phyloP scores from a whole-genome alignment of 768 basidiomycete species.

The Hydnomerulius pinastri region DNA sequence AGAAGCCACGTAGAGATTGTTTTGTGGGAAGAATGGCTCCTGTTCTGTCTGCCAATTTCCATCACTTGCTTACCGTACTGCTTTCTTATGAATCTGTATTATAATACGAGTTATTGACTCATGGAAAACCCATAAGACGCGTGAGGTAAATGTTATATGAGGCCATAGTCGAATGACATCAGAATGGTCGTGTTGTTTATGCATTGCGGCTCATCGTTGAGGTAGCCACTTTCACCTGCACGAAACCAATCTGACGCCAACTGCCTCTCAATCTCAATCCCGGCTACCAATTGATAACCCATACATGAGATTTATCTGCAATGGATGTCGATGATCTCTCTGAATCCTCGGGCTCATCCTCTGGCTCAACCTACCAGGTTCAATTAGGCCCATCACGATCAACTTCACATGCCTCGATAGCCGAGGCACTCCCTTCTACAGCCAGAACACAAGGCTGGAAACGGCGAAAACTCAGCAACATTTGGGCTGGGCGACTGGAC shows the following conservation, averaged over 20 bases:
- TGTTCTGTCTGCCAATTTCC: neutral
- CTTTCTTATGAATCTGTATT: neutral
- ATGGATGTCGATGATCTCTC: conserved; percentile 15
- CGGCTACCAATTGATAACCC: too few relatives aligned
- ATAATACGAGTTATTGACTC: neutral
- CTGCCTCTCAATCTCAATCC: too few relatives aligned
- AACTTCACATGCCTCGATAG: neutral
- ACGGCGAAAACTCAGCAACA: conserved; percentile 22
- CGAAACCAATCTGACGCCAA: too few relatives aligned
- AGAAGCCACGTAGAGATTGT: neutral
- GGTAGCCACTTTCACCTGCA: too few relatives aligned
- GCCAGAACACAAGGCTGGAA: conserved; percentile 25
- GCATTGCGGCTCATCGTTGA: too few relatives aligned
- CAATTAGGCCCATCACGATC: conserved; percentile 2
- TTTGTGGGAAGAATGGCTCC: neutral
- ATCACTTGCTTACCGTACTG: conserved; percentile 1
- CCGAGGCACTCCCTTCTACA: conserved; percentile 19
- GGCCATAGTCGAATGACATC: neutral
- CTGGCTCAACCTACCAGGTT: neutral
- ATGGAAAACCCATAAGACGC: too few relatives aligned
- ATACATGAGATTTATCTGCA: too few relatives aligned
- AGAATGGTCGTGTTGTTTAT: neutral
- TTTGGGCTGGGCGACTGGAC: conserved; percentile 46
- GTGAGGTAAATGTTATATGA: too few relatives aligned
- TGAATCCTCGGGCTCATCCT: neutral